Base-by-base conservation (phyloP, 2,329 filamentous ascomycete genomes). In the Pseudohalonectria lignicola region DNA sequence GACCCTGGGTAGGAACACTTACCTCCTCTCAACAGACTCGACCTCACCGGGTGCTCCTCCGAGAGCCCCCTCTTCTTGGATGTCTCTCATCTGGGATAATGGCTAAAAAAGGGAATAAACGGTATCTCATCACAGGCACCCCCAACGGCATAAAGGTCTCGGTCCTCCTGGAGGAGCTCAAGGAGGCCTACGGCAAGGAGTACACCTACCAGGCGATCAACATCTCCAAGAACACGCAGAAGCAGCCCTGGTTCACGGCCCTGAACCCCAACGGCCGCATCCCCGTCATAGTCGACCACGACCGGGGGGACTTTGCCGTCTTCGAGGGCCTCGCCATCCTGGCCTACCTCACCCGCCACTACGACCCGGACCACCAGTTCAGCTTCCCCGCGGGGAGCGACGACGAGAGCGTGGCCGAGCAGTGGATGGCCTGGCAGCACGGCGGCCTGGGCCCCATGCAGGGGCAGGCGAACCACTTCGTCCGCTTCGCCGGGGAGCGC, bases 381-480 rank as follows among this genome's bases (percentile, higher is more conserved):
- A 33, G 18, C 7, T 63, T 39, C 5, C 39, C 25, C 30, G 32
- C 38, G 28, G 45, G 43, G 26, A 35, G 36, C 23, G 43, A 57
- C 44, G 54, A 63, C 45, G 55, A 61, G 43, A 53, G 52, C 37
- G 52, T 53, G 31, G 62, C 61, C 30, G 71, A 77, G 59, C 69
- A 75, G 53, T 82, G 77, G 69, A 61, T 76, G 41, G 76, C 76
- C 57, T 86, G 79, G 69, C 77, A 88, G 60, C 90, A 88, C 61
- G 81, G 79, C 3, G 85, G 85, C 2, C 64, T 88, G 1, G 84
- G 84, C 0, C 85, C 85, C 1, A 90, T 88, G 83, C 84, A 90
- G 53, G 81, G 67, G 32, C 85, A 93, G 57, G 73, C 85, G 38
- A 87, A 92, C 59, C 86, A 94, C 61, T 94, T 94, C 60, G 66